A percentile compares a stretch with the other conserved stretches of the same genome.
Conservation (phyloP, 345 rosid species). For the Durio zibethinus region DNA sequence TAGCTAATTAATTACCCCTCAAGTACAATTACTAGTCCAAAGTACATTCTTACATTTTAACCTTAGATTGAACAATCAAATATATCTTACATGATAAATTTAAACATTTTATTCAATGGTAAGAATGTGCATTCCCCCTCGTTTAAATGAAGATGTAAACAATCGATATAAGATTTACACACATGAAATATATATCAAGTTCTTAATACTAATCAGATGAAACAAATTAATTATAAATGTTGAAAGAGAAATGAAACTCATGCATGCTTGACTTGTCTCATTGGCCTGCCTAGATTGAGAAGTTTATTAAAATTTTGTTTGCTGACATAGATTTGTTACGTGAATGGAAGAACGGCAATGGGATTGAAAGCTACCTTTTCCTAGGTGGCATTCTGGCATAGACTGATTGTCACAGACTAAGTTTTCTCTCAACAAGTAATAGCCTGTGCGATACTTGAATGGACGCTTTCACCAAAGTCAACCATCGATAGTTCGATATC, state of each 20-base stretch:
- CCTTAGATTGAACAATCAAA: neutral
- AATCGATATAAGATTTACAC: neutral
- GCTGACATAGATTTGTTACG: neutral
- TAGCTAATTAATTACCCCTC: too few species aligned
- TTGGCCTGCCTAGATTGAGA: neutral
- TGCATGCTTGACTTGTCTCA: neutral
- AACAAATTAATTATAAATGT: neutral
- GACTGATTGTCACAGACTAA: too few species aligned
- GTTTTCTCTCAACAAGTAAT: too few species aligned
- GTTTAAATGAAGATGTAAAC: neutral
- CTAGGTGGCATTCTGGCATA: neutral
- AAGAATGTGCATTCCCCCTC: too few species aligned
- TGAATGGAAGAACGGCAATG: neutral
- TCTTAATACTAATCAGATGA: neutral
- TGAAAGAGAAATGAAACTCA: neutral
- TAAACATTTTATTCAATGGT: too few species aligned
- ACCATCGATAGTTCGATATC: too few species aligned
- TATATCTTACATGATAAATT: neutral
- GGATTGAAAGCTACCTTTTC: neutral
- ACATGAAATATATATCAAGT: neutral
- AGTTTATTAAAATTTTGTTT: neutral
- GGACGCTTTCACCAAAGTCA: too few species aligned
- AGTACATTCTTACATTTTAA: neutral
- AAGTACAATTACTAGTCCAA: too few species aligned
- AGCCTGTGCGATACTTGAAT: too few species aligned